phyloP scores from a whole-genome alignment of 805 yeast genomes.

The Grigorovia humatica region DNA sequence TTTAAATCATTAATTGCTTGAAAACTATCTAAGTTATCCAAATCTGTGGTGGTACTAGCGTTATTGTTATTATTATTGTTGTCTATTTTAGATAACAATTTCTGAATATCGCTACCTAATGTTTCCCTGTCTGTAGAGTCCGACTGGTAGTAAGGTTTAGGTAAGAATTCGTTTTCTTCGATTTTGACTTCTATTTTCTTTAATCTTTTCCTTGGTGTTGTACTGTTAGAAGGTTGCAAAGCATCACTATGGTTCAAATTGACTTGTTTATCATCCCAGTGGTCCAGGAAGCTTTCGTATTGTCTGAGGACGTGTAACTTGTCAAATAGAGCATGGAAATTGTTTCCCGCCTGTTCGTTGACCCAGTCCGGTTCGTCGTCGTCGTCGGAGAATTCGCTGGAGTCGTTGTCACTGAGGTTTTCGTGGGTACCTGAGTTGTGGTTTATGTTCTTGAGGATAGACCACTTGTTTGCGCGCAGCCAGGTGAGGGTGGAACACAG shows the following conservation, averaged over 20 bases:
- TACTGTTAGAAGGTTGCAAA: too few species aligned
- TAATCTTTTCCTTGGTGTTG: slow-evolving; percentile 9
- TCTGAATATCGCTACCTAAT: slow-evolving; percentile 34
- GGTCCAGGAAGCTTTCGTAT: slow-evolving; percentile 25
- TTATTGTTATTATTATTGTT: slow-evolving; percentile 11
- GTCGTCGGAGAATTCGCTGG: slow-evolving; percentile 18
- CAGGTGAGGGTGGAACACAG: slow-evolving; percentile 81
- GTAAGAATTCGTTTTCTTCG: slow-evolving; percentile 21
- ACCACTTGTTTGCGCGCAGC: slow-evolving; percentile 46
- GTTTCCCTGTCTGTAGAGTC: slow-evolving; percentile 7
- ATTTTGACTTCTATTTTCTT: slow-evolving; percentile 21
- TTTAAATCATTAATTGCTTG: slow-evolving; percentile 9
- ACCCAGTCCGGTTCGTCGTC: slow-evolving; percentile 65
- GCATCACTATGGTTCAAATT: not conserved
- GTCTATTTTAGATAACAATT: slow-evolving; percentile 36
- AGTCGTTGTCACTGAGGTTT: slow-evolving; percentile 16
- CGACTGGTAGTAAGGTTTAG: slow-evolving; percentile 10
- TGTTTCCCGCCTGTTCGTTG: slow-evolving; percentile 30
- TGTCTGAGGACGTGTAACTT: slow-evolving; percentile 18
- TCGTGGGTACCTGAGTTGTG: slow-evolving; percentile 18
- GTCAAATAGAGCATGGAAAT: slow-evolving; percentile 9
- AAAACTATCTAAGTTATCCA: slow-evolving; percentile 12
- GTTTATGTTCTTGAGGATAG: slow-evolving; percentile 19
- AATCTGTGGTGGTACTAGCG: slow-evolving; percentile 9
- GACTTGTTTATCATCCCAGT: not conserved